Evolutionary conservation across 2,329 filamentous ascomycete genomes (phyloP).

Genomic region (Aspergillus fumigatiaffinis): DNA sequence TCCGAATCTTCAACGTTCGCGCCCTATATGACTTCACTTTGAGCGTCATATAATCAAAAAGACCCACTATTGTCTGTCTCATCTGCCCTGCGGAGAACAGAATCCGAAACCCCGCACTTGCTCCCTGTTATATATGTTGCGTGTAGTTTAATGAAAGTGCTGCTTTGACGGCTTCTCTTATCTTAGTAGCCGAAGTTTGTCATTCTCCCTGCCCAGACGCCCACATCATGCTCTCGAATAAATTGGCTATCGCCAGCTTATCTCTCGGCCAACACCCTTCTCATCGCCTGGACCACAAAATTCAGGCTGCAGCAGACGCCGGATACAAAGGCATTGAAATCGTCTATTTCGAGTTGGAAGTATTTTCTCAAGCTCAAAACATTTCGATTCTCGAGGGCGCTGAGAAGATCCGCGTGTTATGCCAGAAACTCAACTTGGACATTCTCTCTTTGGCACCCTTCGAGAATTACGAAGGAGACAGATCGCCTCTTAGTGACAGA

Average conservation of each 20-base stretch:
- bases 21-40: no score
- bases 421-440: constrained; percentile 15
- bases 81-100: no score
- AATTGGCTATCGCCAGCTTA: constrained; percentile 27
- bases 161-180: no score
- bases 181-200: no score
- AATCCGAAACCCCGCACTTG: no score
- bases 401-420: constrained; percentile 13
- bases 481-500: constrained; percentile 22
- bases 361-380: constrained; percentile 14
- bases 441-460: constrained; percentile 32
- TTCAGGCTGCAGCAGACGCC: constrained; percentile 10
- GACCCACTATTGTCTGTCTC: no score
- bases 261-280: constrained; percentile 29
- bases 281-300: constrained; percentile 28
- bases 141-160: no score
- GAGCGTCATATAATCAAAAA: no score
- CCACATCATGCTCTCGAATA: constrained; percentile 12
- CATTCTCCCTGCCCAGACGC: no score
- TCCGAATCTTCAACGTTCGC: no score
- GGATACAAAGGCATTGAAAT: constrained; percentile 22
- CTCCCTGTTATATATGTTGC: no score
- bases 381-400: constrained; percentile 16
- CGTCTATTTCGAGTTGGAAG: constrained; percentile 27
- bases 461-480: constrained; percentile 35